Base-by-base conservation (phyloP, 139 green algal species). In the Chlamydomonas sp. region DNA sequence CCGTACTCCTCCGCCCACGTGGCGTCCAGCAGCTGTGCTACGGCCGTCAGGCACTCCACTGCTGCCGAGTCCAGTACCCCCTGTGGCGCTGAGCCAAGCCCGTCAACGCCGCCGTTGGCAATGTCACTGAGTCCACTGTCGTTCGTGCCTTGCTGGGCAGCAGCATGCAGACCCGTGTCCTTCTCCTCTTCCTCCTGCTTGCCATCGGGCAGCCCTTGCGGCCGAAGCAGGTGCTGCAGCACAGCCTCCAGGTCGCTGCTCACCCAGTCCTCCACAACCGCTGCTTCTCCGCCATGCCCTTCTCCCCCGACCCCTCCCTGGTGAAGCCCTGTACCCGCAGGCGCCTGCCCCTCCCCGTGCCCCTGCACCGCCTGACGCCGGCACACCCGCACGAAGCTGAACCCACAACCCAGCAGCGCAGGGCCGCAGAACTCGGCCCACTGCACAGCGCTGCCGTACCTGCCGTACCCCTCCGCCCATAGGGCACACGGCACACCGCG, bases 341-440 rank as follows among this genome's bases (percentile, higher is more conserved):
- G 31, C 31, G 31, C 31, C 31, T 49, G 31, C 31, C 31, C 31
- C 31, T 49, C 31, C 31, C 31, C 31, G 31, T 49, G 31, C 31
- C 31, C 6, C 58, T 20, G 15, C 72, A 6, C 31, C 73, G 1
- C 5, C 82, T 15, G 61, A 58, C 31, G 58, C 71, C 9, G 12
- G 60, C 31, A 17, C 18, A 84, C 9, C 61, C 84, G 49, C n/a
- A 78, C 77, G 63, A 88, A 77, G 2, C 66, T 84, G 67, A 72
- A 89, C 59, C 77, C 77, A 68, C 85, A 89, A 60, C 78, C 76
- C 85, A 89, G 66, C 85, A 89, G 17, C 4, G 18, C 68, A 0
- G 81, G 71, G 1, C 85, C 85, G 59, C 20, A 64, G 69, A 89
- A 89, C 67, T 89, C 85, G 5, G 77, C 59, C 85, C 85, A 89